Evolutionary conservation across 2,329 filamentous ascomycete genomes (phyloP).

Genomic region (Stagonosporopsis rhizophila): DNA sequence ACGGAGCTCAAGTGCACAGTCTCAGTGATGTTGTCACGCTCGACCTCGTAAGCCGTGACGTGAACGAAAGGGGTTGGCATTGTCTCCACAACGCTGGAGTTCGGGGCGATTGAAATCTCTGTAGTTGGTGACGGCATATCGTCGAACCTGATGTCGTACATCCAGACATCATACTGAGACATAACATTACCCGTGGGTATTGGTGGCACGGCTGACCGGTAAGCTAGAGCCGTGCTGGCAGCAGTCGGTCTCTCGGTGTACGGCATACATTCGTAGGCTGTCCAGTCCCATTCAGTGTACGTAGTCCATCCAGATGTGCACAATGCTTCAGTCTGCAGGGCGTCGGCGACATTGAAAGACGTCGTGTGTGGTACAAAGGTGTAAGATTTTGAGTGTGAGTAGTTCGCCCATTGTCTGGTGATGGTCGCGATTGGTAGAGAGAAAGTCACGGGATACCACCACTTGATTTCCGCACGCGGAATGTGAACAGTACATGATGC

Average conservation of each 20-base stretch:
- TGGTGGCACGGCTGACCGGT: slow-evolving; percentile 30
- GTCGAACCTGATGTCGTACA: slow-evolving; percentile 25
- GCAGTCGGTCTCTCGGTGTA: slow-evolving; percentile 44
- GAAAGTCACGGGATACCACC: slow-evolving; percentile 44
- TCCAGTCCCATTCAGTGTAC: slow-evolving; percentile 31
- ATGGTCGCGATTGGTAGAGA: slow-evolving; percentile 30
- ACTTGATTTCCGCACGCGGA: slow-evolving; percentile 42
- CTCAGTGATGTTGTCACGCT: slow-evolving; percentile 42
- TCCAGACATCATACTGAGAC: slow-evolving; percentile 19
- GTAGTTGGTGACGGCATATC: slow-evolving; percentile 31
- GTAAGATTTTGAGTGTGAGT: slow-evolving; percentile 24
- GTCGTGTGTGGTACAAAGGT: slow-evolving; percentile 31
- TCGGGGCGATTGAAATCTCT: slow-evolving; percentile 33
- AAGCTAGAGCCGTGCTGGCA: slow-evolving; percentile 39
- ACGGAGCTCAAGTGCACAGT: slow-evolving; percentile 46
- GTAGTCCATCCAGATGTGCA: slow-evolving; percentile 33
- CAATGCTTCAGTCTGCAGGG: slow-evolving; percentile 29
- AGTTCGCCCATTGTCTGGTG: slow-evolving; percentile 26
- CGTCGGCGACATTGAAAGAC: slow-evolving; percentile 37
- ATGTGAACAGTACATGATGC: slow-evolving; percentile 45
- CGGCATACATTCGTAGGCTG: slow-evolving; percentile 28
- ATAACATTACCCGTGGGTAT: slow-evolving; percentile 35
- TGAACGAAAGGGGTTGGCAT: slow-evolving; percentile 53
- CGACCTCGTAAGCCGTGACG: slow-evolving; percentile 54
- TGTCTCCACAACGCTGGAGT: slow-evolving; percentile 32